Evolutionary conservation across 257 asterid genomes (phyloP).

Genomic region (Sherardia arvensis): DNA sequence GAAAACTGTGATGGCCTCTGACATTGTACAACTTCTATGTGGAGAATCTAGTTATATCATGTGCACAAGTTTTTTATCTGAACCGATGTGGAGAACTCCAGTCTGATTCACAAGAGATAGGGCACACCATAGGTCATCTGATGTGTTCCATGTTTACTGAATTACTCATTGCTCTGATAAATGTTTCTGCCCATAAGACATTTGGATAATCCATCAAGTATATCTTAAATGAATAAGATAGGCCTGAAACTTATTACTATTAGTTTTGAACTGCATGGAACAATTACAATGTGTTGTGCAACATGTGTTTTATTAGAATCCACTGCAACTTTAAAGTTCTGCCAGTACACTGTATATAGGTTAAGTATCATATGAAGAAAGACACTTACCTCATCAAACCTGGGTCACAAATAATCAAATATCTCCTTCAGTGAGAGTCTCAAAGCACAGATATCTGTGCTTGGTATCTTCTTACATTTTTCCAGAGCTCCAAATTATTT

Average conservation of each 20-base stretch:
- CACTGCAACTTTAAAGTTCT: too few species aligned
- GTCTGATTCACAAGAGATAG: conserved; percentile 71
- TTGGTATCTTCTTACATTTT: conserved; percentile 72
- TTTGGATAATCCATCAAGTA: conserved; percentile 67
- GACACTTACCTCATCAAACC: conserved; percentile 81
- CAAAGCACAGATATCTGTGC: conserved; percentile 70
- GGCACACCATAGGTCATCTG: conserved; percentile 73
- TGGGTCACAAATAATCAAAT: conserved; percentile 83
- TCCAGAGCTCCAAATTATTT: conserved; percentile 71
- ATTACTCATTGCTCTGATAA: conserved; percentile 64
- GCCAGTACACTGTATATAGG: neutral
- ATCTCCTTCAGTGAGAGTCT: conserved; percentile 74
- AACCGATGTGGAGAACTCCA: conserved; percentile 75
- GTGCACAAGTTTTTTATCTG: conserved; percentile 64
- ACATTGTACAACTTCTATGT: conserved; percentile 16
- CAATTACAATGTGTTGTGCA: neutral
- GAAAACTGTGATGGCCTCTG: neutral
- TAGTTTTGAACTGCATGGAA: neutral
- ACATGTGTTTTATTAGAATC: neutral
- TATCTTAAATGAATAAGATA: conserved; percentile 83
- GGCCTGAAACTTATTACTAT: conserved; percentile 33
- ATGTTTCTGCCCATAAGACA: conserved; percentile 74
- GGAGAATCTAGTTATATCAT: conserved; percentile 56
- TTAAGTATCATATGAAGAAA: neutral
- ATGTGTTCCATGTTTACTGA: conserved; percentile 83